Evolutionary conservation across 106 monocot species (phyloP).

Genomic region (Acorus gramineus): DNA sequence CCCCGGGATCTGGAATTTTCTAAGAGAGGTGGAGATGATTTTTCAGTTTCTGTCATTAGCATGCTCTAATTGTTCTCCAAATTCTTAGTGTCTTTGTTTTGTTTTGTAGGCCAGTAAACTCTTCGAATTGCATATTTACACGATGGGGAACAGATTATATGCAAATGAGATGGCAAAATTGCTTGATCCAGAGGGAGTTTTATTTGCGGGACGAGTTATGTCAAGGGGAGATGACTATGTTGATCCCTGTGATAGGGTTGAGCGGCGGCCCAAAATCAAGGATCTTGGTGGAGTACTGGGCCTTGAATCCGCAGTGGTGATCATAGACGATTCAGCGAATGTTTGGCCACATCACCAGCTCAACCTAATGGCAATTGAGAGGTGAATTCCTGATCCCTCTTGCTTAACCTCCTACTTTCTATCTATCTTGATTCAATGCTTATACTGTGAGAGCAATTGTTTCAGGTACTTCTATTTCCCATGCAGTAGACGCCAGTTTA

Average conservation of each 20-base stretch:
- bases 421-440: neutral
- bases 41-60: neutral
- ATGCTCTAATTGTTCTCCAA: too few species aligned
- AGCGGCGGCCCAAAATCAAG: slow-evolving; percentile 79
- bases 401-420: neutral
- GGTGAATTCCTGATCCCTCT: slow-evolving; percentile 24
- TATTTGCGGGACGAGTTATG: slow-evolving; percentile 79
- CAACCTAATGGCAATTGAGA: slow-evolving; percentile 90
- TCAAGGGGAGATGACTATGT: slow-evolving; percentile 63
- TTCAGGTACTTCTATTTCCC: slow-evolving; percentile 92
- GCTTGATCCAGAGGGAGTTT: slow-evolving; percentile 55
- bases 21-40: slow-evolving; percentile 55
- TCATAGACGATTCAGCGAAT: slow-evolving; percentile 83
- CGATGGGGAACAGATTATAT: slow-evolving; percentile 94
- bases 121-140: slow-evolving; percentile 86
- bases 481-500: slow-evolving; percentile 85
- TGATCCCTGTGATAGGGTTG: slow-evolving; percentile 62
- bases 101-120: slow-evolving; percentile 76
- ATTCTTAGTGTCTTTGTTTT: neutral
- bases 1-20: slow-evolving; percentile 95
- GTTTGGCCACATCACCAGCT: slow-evolving; percentile 96
- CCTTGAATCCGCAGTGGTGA: slow-evolving; percentile 94
- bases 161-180: slow-evolving; percentile 97
- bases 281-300: slow-evolving; percentile 93
- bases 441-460: too few species aligned